Evolutionary conservation across 768 basidiomycete species (phyloP), one percentile per base, ranked within the genome.

Genomic region (Agaricus subrufescens): DNA sequence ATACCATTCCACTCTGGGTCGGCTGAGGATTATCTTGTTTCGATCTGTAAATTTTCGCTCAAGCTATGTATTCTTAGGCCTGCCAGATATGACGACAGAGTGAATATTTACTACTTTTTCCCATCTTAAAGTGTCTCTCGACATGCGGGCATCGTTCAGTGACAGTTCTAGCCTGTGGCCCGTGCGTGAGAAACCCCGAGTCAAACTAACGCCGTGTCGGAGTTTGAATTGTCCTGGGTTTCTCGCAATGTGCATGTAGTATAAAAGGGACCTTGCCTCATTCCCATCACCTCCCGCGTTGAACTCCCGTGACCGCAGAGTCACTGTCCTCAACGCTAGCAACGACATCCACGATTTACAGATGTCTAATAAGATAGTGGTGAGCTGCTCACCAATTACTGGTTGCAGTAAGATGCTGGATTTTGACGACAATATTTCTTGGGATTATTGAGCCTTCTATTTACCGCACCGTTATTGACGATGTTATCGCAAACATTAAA

Each of bases 321-420:
- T 63, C 63, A 65, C 61, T 62, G 52, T 66, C 69, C 67, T 62
- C 65, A 62, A 67, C 68, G 63, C 62, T 67, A 62, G 60, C 62
- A 62, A 62, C 64, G 65, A 66, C 71, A 66, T 68, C 66, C 55
- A 66, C 46, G 47, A 49, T 49, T 43, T 48, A 63, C 67, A 64
- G 64, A 96, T 95, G 94, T 94, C 93, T 59, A 96, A 96, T 87
- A 95, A 95, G 81, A 92, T 94, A 79, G 94, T 96, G 86, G 93
- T 94, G 83, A 91, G 90, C 87, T 84, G 76, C 80, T 83, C 84
- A 81, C 81, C 76, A 73, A 78, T 73, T 73, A 72, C 65, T 73
- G 71, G 74, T 70, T 69, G 73, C 79, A 76, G 79, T 82, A 82
- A 79, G 76, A 69, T 73, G 69, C 60, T 67, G 64, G 73, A 75